Evolutionary conservation across 2,329 filamentous ascomycete genomes (phyloP).

Genomic region (Exophiala bonariae): DNA sequence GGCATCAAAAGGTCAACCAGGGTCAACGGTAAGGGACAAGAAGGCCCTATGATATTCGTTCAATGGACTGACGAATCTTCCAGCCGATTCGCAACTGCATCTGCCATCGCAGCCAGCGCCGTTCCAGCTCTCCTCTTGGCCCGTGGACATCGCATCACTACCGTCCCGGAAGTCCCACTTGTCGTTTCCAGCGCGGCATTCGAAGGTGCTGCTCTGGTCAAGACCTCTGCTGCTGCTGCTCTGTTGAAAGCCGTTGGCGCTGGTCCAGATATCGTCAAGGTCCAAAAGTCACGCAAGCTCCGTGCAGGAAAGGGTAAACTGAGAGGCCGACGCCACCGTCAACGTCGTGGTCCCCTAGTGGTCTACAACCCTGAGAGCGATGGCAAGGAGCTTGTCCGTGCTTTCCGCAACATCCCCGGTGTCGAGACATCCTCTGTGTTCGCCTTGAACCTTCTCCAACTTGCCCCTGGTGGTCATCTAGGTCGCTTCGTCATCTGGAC

Average conservation of each 20-base stretch:
- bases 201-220: constrained; percentile 73
- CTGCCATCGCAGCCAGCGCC: constrained; percentile 93
- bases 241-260: constrained; percentile 92
- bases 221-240: constrained; percentile 82
- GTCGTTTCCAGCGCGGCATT: constrained; percentile 92
- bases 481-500: constrained; percentile 99
- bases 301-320: constrained; percentile 99
- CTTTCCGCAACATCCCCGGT: constrained; percentile 98
- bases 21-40: constrained; percentile 76
- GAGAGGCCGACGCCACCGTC: constrained; percentile 91
- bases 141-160: constrained; percentile 92
- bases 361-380: constrained; percentile 96
- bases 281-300: constrained; percentile 93
- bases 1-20: constrained; percentile 99
- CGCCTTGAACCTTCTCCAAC: constrained; percentile 96
- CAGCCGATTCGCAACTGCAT: constrained; percentile 96
- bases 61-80: constrained; percentile 2
- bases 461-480: constrained; percentile 97
- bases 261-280: constrained; percentile 88
- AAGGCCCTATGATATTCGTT: constrained; percentile 25
- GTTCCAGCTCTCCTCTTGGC: constrained; percentile 92
- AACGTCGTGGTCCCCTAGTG: constrained; percentile 96
- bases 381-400: constrained; percentile 87
- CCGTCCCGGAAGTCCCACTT: constrained; percentile 92
- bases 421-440: constrained; percentile 95